These are phyloP conservation scores for Calonectria fujianensis DNA, from an alignment of 2,329 filamentous ascomycete species.

Conservation along the genomic window DNA sequence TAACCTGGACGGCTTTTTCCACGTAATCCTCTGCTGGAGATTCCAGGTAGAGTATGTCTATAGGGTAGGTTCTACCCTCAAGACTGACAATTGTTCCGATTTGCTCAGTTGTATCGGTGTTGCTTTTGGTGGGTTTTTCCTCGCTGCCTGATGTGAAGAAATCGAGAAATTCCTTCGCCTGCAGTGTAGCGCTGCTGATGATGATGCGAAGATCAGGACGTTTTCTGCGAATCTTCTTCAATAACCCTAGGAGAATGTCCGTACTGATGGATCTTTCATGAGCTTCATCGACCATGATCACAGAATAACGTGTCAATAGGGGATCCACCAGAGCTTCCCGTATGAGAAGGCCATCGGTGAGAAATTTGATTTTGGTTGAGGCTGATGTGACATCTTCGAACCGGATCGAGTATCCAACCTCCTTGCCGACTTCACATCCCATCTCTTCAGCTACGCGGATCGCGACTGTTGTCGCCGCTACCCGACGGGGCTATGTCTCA, in stretches of 20 bases:
- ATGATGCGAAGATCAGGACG: constrained; percentile 90
- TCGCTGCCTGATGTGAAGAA: constrained; percentile 79
- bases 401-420: constrained; percentile 93
- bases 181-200: constrained; percentile 93
- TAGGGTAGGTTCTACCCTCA: constrained; percentile 91
- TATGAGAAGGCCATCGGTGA: constrained; percentile 94
- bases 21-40: constrained; percentile 90
- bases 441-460: constrained; percentile 92
- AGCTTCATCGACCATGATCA: constrained; percentile 98
- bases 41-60: constrained; percentile 89
- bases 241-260: constrained; percentile 89
- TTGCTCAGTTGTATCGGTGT: constrained; percentile 56
- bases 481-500: constrained; percentile 82
- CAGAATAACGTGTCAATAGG: constrained; percentile 90
- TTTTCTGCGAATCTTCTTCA: constrained; percentile 92
- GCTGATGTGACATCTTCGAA: constrained; percentile 94
- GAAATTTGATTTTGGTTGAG: constrained; percentile 91
- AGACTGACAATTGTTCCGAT: constrained; percentile 81
- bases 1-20: constrained; percentile 86
- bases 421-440: constrained; percentile 89
- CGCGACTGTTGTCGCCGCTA: constrained; percentile 93
- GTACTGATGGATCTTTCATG: constrained; percentile 96
- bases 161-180: constrained; percentile 88
- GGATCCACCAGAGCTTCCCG: constrained; percentile 96
- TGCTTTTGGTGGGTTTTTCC: constrained; percentile 54